Percentiles rank a stretch among this genome's conserved stretches.
Conservation (phyloP, 164 flowering plant genomes). For the Vitis cinerea region DNA sequence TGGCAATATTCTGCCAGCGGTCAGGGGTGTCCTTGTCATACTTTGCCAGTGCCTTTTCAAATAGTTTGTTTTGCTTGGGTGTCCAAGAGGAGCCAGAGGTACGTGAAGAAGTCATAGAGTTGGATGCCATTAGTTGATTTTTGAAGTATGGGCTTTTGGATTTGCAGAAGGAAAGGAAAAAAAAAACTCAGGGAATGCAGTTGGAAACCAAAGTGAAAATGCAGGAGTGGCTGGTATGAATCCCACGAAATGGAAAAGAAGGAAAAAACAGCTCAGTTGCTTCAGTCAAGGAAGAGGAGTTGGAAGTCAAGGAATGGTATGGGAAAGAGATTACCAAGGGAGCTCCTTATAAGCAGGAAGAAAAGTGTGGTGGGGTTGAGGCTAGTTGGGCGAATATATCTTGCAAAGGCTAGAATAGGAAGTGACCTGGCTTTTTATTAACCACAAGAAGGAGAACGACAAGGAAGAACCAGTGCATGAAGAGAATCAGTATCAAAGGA, state of each 20-base stretch:
- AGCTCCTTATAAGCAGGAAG: conserved; percentile 36
- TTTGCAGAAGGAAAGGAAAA: no score
- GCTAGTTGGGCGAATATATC: conserved; percentile 36
- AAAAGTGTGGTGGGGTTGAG: conserved; percentile 24
- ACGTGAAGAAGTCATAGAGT: conserved; percentile 21
- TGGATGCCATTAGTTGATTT: conserved; percentile 24
- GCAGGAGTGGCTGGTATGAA: no score
- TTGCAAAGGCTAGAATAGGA: conserved; percentile 16
- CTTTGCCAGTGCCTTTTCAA: conserved; percentile 41
- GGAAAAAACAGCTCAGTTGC: not conserved
- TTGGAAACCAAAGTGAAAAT: no score
- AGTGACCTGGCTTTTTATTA: conserved; percentile 21
- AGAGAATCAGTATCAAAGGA: conserved; percentile 24
- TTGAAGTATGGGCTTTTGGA: no score
- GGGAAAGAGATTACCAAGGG: conserved; percentile 4
- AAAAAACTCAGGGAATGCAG: no score
- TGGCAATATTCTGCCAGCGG: conserved; percentile 48
- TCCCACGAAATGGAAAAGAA: not conserved
- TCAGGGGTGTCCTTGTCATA: conserved; percentile 52
- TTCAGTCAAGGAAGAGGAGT: conserved; percentile 8
- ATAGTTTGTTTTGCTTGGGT: conserved; percentile 35
- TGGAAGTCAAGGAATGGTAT: conserved; percentile 11
- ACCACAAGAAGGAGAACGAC: conserved; percentile 29
- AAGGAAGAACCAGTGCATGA: conserved; percentile 10
- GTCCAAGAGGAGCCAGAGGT: conserved; percentile 40